Evolutionary conservation across 2,329 filamentous ascomycete genomes (phyloP).

Genomic region (Elsinoe necatrix): DNA sequence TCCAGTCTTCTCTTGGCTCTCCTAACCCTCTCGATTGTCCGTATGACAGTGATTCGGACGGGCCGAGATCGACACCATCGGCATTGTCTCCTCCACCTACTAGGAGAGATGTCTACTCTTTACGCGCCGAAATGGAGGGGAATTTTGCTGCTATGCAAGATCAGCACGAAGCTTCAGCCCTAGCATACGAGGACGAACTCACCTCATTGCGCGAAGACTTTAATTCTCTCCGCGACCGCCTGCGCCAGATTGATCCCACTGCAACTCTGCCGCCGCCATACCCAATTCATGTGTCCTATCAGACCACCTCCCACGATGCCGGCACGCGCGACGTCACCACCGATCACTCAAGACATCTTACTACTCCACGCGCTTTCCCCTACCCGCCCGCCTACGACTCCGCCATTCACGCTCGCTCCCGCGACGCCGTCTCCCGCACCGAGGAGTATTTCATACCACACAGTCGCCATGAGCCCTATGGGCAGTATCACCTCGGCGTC

Average conservation of each 20-base stretch:
- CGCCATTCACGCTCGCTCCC: not conserved
- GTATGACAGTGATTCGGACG: constrained; percentile 42
- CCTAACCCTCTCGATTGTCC: constrained; percentile 19
- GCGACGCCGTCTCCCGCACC: constrained; percentile 3
- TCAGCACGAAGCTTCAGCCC: not conserved
- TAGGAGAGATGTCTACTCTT: not conserved
- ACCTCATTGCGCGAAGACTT: not conserved
- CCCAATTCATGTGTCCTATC: not conserved
- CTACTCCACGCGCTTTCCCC: not conserved
- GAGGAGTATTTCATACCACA: not conserved
- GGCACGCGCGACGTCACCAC: not conserved
- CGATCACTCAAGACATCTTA: not conserved
- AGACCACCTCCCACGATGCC: not conserved
- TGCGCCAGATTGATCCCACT: constrained; percentile 2
- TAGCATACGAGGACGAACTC: constrained; percentile 7
- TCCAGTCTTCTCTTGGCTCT: constrained; percentile 26
- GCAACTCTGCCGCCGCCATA: constrained; percentile 1
- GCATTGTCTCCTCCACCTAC: not conserved
- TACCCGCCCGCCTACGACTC: not conserved
- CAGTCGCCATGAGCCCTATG: not conserved
- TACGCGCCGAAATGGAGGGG: not conserved
- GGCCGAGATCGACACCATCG: constrained; percentile 22
- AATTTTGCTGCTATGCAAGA: not conserved
- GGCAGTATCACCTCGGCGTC: constrained; percentile 8
- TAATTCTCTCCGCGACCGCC: constrained; percentile 1